Conservation (phyloP, 768 basidiomycete genomes). For the Coprinellus micaceus region DNA sequence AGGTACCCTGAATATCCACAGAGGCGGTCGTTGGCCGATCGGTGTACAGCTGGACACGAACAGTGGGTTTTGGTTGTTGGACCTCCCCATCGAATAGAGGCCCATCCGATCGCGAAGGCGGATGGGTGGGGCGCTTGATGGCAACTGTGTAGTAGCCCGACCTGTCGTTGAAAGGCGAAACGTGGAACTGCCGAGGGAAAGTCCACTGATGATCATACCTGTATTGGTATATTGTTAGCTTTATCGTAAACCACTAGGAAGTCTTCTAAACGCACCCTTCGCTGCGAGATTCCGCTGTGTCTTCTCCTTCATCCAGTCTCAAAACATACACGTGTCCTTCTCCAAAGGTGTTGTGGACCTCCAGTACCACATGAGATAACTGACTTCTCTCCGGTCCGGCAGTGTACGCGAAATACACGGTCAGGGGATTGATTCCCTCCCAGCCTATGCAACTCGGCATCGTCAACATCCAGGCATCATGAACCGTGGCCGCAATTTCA, state of each 20-base stretch:
- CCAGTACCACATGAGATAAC: slow-evolving; percentile 1
- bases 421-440: slow-evolving; percentile 70
- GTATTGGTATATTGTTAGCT: neutral
- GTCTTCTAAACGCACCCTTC: slow-evolving; percentile 27
- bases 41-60: slow-evolving; percentile 41
- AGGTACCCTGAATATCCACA: neutral
- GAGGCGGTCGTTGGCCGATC: neutral
- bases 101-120: slow-evolving; percentile 18
- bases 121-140: slow-evolving; percentile 42
- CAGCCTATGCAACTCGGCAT: slow-evolving; percentile 67
- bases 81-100: slow-evolving; percentile 2
- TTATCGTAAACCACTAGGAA: neutral
- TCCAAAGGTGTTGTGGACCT: slow-evolving; percentile 75
- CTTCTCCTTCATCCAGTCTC: slow-evolving; percentile 42
- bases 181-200: slow-evolving; percentile 65
- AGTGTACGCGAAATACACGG: slow-evolving; percentile 62
- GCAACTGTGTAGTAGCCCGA: slow-evolving; percentile 61
- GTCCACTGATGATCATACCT: slow-evolving; percentile 65
- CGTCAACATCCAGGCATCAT: slow-evolving; percentile 68
- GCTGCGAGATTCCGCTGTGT: slow-evolving; percentile 21
- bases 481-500: slow-evolving; percentile 20
- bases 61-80: slow-evolving; percentile 28
- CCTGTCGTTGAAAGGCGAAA: slow-evolving; percentile 75
- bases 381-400: neutral
- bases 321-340: slow-evolving; percentile 63